Evolutionary conservation across 108 stramenopile species (phyloP), one percentile per base, ranked within the genome.

Genomic region (Nitzschia sp.): DNA sequence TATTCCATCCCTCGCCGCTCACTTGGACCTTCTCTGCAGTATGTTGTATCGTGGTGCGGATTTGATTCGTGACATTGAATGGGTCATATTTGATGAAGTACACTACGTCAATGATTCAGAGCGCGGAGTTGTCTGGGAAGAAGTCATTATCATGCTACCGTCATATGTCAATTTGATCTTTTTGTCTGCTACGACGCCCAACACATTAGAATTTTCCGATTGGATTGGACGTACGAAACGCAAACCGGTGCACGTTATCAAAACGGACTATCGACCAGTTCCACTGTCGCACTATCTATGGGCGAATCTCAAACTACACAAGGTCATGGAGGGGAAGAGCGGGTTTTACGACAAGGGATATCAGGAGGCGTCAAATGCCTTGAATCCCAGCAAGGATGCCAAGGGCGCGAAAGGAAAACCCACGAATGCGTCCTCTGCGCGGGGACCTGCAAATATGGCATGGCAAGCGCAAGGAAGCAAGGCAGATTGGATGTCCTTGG

Each of bases 11-110:
- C n/a, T n/a, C n/a, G n/a, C n/a, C n/a, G n/a, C n/a, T n/a, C n/a
- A n/a, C n/a, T n/a, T n/a, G n/a, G n/a, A n/a, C n/a, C n/a, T n/a
- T n/a, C n/a, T n/a, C 97, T 89, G 96, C 5, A 82, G 84, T 46
- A 99, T 99, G 99, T 84, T 99, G 15, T 99, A 99, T 70, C 92
- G 99, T 32, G 99, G 99, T 18, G 84, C 91, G 32, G 99, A 99
- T 48, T 70, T 99, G 47, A 94, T 99, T 82, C 83, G 98, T n/a
- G 98, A 98, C 42, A 95, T 99, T 34, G 97, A 90, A n/a, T 98
- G 95, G 91, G 97, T 98, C 8, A 89, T 99, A 36, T 82, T 75
- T 70, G 74, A 75, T 26, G 75, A 76, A 30, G 71, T 72, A 5
- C 99, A 99, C 80, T 99, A 99, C 78, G 98, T 99, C 90, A 74